Percentiles rank a stretch among this genome's conserved stretches.
Evolutionary conservation across 305 asterid genomes (phyloP).

Genomic region (Fraxinus albicans): DNA sequence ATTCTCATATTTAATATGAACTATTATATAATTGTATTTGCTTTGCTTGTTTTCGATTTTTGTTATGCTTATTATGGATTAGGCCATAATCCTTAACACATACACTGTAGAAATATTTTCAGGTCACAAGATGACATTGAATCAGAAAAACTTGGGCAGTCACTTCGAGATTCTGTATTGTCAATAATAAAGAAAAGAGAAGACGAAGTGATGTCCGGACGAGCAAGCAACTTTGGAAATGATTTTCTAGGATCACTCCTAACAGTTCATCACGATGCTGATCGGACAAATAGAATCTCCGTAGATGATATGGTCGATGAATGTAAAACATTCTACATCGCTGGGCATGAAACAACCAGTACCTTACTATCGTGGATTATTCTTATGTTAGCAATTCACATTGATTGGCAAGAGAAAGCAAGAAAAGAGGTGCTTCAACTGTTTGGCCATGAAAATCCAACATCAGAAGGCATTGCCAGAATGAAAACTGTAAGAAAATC

Average conservation of each 20-base stretch:
- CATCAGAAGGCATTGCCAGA: conserved; percentile 40
- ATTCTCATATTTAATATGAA: too few species aligned
- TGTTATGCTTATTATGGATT: neutral
- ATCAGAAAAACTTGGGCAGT: conserved; percentile 29
- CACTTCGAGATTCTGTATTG: conserved; percentile 32
- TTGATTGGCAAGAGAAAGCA: conserved; percentile 54
- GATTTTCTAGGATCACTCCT: conserved; percentile 48
- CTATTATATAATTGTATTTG: too few species aligned
- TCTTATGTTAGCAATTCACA: conserved; percentile 42
- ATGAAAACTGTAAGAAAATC: conserved; percentile 40
- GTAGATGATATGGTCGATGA: conserved; percentile 35
- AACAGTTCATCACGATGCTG: conserved; percentile 25
- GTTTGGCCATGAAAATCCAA: conserved; percentile 38
- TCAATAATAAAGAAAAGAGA: conserved; percentile 29
- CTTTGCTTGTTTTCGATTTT: neutral
- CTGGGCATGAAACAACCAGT: conserved; percentile 43
- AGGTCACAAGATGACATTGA: conserved; percentile 29
- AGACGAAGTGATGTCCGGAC: conserved; percentile 23
- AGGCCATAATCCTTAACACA: neutral
- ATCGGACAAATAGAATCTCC: conserved; percentile 28
- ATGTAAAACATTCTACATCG: conserved; percentile 44
- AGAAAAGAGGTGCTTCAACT: conserved; percentile 39
- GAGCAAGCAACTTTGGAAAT: conserved; percentile 31
- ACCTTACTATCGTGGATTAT: conserved; percentile 38
- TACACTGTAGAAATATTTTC: conserved; percentile 7